Evolutionary conservation across 495 filamentous ascomycete species (phyloP).

Genomic region (Penicillium maclennaniae): DNA sequence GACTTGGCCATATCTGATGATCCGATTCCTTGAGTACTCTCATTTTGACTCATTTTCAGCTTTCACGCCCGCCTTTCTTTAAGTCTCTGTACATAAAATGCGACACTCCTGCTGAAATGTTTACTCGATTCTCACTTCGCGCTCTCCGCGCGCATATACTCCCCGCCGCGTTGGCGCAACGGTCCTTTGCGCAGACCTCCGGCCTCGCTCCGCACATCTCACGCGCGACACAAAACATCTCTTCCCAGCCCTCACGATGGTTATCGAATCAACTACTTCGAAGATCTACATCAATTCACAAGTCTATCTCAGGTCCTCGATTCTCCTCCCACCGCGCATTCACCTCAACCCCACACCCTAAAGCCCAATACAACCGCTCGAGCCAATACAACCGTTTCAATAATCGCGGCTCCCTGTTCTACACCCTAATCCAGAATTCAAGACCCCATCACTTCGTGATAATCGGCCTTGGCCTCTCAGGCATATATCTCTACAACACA

Average conservation of each 20-base stretch:
- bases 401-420: conserved; percentile 12
- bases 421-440: conserved; percentile 15
- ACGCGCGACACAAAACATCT: neutral
- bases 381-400: conserved; percentile 34
- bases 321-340: conserved; percentile 12
- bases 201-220: neutral
- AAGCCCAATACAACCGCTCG: conserved; percentile 6
- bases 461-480: conserved; percentile 27
- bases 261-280: neutral
- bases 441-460: conserved; percentile 35
- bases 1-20: neutral
- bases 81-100: neutral
- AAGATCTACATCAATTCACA: neutral
- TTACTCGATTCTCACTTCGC: neutral
- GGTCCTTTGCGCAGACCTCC: neutral
- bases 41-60: neutral
- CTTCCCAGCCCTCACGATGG: neutral
- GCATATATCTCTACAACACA: conserved; percentile 68
- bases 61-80: neutral
- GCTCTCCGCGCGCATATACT: conserved; percentile 2
- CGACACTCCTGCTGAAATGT: conserved; percentile 2
- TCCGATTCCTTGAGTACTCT: neutral
- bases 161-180: conserved; percentile 1
- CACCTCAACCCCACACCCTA: conserved; percentile 9
- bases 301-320: neutral